Evolutionary conservation across 2,329 filamentous ascomycete species (phyloP).

Genomic region (Ceratocystis albifundus): DNA sequence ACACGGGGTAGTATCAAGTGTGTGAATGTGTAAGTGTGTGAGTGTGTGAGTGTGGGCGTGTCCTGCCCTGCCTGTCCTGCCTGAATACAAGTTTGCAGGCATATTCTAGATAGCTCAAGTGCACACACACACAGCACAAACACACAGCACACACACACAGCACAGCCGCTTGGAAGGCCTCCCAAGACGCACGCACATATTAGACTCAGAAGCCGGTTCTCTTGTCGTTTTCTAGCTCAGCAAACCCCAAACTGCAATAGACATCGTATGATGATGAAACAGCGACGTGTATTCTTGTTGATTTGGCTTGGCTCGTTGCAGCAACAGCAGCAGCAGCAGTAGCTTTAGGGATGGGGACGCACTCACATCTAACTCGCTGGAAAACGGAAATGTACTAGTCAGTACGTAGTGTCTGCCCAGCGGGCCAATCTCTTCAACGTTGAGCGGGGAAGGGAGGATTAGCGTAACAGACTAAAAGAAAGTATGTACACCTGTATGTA

Average conservation of each 20-base stretch:
- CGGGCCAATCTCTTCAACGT: neutral
- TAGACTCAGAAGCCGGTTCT: no score
- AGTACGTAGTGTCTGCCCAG: neutral
- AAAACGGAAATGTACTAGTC: neutral
- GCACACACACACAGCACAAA: no score
- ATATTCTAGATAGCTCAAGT: no score
- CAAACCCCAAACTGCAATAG: neutral
- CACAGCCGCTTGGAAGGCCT: neutral
- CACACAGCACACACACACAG: no score
- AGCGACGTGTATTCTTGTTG: neutral
- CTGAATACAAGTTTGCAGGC: no score
- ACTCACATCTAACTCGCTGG: neutral
- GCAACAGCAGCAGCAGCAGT: no score
- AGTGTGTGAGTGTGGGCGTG: neutral
- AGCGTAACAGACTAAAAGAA: constrained; percentile 1
- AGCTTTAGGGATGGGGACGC: neutral
- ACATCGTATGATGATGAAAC: constrained; percentile 11
- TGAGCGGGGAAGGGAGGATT: neutral
- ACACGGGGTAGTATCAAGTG: neutral
- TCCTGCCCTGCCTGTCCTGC: no score
- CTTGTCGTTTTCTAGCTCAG: neutral
- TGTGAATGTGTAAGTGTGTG: no score
- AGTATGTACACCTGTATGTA: neutral
- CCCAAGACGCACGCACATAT: neutral
- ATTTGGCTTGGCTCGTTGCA: neutral